Conservation (phyloP, 305 asterid species). For the Solanum hybrid region DNA sequence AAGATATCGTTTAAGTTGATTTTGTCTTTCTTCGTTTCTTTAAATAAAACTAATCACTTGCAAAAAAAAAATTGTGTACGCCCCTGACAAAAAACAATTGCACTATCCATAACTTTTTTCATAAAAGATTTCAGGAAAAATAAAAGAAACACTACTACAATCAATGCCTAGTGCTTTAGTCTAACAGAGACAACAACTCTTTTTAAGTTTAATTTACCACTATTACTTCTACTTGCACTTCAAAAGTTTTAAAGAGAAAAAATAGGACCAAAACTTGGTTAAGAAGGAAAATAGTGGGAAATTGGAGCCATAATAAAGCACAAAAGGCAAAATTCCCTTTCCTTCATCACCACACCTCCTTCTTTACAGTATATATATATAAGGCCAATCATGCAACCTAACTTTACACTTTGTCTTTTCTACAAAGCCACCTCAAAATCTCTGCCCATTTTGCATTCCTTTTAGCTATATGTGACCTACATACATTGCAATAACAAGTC, state of each 20-base stretch:
- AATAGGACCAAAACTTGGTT: background rate
- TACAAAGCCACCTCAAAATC: conserved; percentile 1
- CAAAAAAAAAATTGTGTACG: background rate
- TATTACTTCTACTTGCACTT: background rate
- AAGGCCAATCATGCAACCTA: background rate
- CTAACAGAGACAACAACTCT: background rate
- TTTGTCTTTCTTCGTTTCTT: background rate
- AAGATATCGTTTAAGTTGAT: background rate
- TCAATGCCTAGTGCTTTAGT: conserved; percentile 1
- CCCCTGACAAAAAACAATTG: conserved; percentile 3
- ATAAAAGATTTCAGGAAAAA: conserved; percentile 15
- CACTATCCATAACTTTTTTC: background rate
- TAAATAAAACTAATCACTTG: background rate
- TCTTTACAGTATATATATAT: background rate
- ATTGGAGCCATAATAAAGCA: background rate
- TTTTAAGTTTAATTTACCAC: background rate
- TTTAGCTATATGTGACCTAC: background rate
- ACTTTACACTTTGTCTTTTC: conserved; percentile 9
- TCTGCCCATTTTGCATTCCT: background rate
- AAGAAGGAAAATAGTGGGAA: background rate
- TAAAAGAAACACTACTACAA: conserved; percentile 4
- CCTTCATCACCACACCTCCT: background rate
- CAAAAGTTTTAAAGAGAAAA: background rate
- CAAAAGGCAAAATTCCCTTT: background rate
- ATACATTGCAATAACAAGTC: background rate